phyloP scores from a whole-genome alignment of 352 stramenopile species.

The Phytophthora podocarpi region DNA sequence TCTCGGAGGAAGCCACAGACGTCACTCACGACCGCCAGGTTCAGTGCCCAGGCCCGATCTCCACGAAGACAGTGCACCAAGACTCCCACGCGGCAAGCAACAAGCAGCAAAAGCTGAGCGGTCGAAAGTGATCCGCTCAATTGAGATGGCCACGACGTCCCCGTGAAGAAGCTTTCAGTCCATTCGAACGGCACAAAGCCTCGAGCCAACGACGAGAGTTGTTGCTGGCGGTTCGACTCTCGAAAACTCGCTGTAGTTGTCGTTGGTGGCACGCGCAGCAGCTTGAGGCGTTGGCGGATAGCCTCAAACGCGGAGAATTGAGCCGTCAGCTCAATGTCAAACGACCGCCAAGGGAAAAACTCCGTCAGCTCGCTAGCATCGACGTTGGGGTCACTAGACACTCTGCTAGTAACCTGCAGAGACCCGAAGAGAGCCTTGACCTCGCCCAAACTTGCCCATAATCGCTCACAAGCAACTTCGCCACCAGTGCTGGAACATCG shows the following conservation, averaged over 20 bases:
- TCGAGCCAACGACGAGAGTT: slow-evolving; percentile 11
- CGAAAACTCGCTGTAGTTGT: not conserved
- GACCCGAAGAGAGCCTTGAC: slow-evolving; percentile 5
- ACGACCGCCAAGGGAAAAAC: slow-evolving; percentile 33
- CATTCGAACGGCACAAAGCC: slow-evolving; percentile 30
- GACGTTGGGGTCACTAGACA: not conserved
- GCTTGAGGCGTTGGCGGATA: not conserved
- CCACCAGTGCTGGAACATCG: slow-evolving; percentile 1
- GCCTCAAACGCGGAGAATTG: slow-evolving; percentile 21
- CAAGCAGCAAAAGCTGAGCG: slow-evolving; percentile 24
- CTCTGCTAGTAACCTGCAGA: not conserved
- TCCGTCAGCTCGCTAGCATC: not conserved
- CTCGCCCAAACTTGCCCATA: slow-evolving; percentile 13
- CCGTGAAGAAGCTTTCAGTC: slow-evolving; percentile 13
- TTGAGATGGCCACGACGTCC: slow-evolving; percentile 8
- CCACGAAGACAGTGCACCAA: slow-evolving; percentile 32
- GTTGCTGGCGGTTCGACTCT: not conserved
- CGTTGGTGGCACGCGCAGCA: not conserved
- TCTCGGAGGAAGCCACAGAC: slow-evolving; percentile 12
- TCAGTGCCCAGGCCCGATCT: slow-evolving; percentile 23
- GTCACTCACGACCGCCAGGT: slow-evolving; percentile 30
- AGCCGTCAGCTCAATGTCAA: slow-evolving; percentile 16
- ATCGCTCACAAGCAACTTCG: not conserved
- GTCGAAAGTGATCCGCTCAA: slow-evolving; percentile 14
- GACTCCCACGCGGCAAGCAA: slow-evolving; percentile 29